phyloP scores from a whole-genome alignment of 2,329 filamentous ascomycete species.

The Ustulina deusta region DNA sequence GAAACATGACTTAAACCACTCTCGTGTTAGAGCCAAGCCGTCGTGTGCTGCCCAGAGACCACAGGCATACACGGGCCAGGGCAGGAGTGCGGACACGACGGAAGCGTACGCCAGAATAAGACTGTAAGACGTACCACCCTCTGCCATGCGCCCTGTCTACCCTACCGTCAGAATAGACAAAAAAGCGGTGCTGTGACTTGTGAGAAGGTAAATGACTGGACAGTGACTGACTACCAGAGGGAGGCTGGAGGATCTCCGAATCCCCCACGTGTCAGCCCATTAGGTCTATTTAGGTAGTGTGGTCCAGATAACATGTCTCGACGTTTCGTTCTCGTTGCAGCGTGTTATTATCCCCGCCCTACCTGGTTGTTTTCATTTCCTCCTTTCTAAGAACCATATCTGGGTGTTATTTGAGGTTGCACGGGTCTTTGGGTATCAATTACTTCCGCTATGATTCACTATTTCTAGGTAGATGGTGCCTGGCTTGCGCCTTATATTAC shows the following conservation, averaged over 20 bases:
- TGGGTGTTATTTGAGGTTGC: neutral
- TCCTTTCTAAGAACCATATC: neutral
- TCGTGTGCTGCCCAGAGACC: neutral
- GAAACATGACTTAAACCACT: slow-evolving; percentile 10
- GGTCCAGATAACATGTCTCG: neutral
- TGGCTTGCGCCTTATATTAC: slow-evolving; percentile 21
- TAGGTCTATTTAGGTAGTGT: neutral
- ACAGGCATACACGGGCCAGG: slow-evolving; percentile 4
- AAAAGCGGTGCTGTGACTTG: slow-evolving; percentile 6
- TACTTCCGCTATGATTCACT: no score
- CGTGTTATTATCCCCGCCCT: neutral
- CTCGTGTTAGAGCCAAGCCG: neutral
- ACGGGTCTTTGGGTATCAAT: no score
- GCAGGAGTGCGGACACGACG: neutral
- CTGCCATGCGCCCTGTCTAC: neutral
- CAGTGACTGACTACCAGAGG: neutral
- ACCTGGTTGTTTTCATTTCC: neutral
- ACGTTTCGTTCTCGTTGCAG: neutral
- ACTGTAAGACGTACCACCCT: neutral
- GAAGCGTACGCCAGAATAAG: neutral
- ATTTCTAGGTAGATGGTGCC: neutral
- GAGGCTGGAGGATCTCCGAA: neutral
- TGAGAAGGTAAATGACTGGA: neutral
- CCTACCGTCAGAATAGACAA: neutral
- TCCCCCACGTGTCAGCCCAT: slow-evolving; percentile 7